A percentile compares a stretch with the other conserved stretches of the same genome.
Evolutionary conservation across 805 yeast genomes (phyloP).

Genomic region (Nakazawaea siamensis): DNA sequence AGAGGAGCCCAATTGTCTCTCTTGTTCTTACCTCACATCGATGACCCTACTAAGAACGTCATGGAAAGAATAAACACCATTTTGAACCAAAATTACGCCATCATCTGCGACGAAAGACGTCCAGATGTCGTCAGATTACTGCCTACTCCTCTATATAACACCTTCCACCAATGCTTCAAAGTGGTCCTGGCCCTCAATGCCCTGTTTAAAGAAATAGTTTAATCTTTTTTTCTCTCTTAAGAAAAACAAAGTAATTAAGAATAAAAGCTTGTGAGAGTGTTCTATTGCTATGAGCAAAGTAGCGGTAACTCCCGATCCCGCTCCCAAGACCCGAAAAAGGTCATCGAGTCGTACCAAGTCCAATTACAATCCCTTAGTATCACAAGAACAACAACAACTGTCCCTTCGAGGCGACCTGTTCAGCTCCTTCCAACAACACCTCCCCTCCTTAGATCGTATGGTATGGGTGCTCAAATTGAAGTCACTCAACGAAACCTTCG

Average conservation of each 20-base stretch:
- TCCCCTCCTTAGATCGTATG: conserved; percentile 21
- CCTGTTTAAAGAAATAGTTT: conserved; percentile 19
- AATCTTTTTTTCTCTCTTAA: background rate
- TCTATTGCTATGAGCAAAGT: no score
- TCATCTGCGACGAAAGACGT: conserved; percentile 81
- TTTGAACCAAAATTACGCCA: conserved; percentile 45
- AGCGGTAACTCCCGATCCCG: no score
- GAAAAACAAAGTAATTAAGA: no score
- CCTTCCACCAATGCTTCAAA: conserved; percentile 51
- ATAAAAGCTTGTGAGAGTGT: no score
- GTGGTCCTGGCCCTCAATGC: conserved; percentile 39
- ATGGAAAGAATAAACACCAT: conserved; percentile 55
- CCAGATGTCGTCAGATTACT: conserved; percentile 90
- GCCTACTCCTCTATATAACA: conserved; percentile 78
- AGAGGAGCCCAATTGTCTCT: conserved; percentile 83
- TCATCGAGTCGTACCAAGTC: conserved; percentile 24
- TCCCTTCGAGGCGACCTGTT: conserved; percentile 6
- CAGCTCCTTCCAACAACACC: conserved; percentile 6
- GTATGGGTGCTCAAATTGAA: conserved; percentile 61
- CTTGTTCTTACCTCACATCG: conserved; percentile 46
- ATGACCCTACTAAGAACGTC: conserved; percentile 27
- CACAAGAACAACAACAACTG: conserved; percentile 11
- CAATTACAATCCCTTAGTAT: conserved; percentile 21
- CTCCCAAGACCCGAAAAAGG: conserved; percentile 19
- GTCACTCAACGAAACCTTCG: conserved; percentile 78